Percentiles rank a stretch among this genome's conserved stretches.
These are phyloP conservation scores for Oenanthe javanica DNA, from an alignment of 140 eudicot genomes.

Conservation along the genomic window DNA sequence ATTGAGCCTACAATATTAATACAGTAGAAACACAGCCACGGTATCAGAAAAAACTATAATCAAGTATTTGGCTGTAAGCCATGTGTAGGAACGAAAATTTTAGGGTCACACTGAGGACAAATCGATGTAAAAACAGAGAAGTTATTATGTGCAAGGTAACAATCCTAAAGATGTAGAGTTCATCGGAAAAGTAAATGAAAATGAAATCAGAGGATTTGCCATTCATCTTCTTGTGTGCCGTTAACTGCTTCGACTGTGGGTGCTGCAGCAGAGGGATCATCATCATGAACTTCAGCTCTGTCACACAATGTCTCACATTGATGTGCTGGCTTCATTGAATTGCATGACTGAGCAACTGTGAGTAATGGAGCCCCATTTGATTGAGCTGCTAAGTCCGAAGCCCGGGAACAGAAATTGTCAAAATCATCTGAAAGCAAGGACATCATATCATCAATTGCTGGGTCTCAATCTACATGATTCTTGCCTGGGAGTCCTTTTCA, in stretches of 20 bases:
- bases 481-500: background rate
- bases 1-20: background rate
- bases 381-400: conserved; percentile 50
- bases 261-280: conserved; percentile 30
- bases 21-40: background rate
- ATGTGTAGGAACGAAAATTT: background rate
- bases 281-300: conserved; percentile 26
- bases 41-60: background rate
- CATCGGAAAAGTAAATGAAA: background rate
- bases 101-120: background rate
- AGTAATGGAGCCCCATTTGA: conserved; percentile 85
- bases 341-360: conserved; percentile 42
- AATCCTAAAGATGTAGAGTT: background rate
- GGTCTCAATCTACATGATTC: background rate
- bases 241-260: conserved; percentile 32
- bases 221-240: conserved; percentile 64
- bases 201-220: conserved; percentile 66
- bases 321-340: conserved; percentile 22
- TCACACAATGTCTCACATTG: conserved; percentile 10
- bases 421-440: conserved; percentile 61
- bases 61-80: background rate
- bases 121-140: background rate
- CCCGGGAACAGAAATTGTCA: conserved; percentile 73
- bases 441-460: background rate
- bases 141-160: background rate